Evolutionary conservation across 345 rosid species (phyloP), one percentile per base, ranked within the genome.

Genomic region (Ricinus communis): DNA sequence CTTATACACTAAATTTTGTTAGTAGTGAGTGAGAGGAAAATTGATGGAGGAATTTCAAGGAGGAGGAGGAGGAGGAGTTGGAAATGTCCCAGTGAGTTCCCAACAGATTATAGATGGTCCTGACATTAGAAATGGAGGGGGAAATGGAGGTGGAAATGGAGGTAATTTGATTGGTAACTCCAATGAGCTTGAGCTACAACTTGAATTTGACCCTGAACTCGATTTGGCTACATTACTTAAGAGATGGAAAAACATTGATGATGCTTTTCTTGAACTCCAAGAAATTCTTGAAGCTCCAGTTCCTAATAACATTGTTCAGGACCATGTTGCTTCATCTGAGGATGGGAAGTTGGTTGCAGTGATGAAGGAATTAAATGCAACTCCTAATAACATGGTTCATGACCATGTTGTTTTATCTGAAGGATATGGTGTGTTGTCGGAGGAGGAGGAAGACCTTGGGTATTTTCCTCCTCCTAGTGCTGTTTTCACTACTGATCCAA

Each of bases 191-290:
- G 69, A 50, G 55, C 7, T 30, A 8, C 22, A 30, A 7, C 70
- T 31, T 33, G 64, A 33, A 18, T 7, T 31, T 68, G 53, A 55
- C 19, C 41, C 70, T 40, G 63, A 27, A 38, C 7, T 68, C 14
- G 36, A 41, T 18, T 25, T 53, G 27, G 13, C 22, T 53, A 8
- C 51, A 18, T 13, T 14, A 5, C 5, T 59, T 31, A 25, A 31
- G 52, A 62, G 25, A 31, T 27, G 22, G 22, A 33, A 41, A 4
- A 16, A 25, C n/a, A n/a, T n/a, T 58, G 55, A n/a, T 5, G 56
- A 43, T 46, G n/a, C 41, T 43, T 30, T 57, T 18, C 55, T 57
- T 69, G 53, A 41, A 69, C 63, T 69, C 12, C 53, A 55, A 57
- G 72, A 58, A 54, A 67, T 19, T 10, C 22, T 36, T 13, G 22